Evolutionary conservation across 805 yeast genomes (phyloP), one percentile per base, ranked within the genome.

Genomic region (Wickerhamomyces bovis): DNA sequence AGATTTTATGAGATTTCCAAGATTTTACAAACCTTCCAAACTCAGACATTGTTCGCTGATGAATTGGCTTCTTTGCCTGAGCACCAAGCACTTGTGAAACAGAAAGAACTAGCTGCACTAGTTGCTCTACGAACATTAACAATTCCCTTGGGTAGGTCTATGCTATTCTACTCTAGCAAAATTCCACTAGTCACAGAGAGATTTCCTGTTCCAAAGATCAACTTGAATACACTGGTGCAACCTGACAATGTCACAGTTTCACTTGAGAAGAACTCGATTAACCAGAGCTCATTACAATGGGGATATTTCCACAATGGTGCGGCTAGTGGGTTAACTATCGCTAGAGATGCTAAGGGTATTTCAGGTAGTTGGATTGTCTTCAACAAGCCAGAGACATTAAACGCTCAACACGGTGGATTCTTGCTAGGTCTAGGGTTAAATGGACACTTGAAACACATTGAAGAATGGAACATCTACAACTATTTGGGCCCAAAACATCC

Each of bases 391-490:
- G 74, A 76, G 1, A 73, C 68, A 5, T 62, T 85, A 28, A 81
- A 79, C 54, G 77, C 96, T 0, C 90, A 87, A 51, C 97, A 90
- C 69, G 97, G 97, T 20, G 99, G 99, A 0, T 89, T 94, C 55
- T 65, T 94, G n/a, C 66, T 89, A 18, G 99, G 97, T 0, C 69
- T 94, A 22, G 99, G 99, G 0, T 68, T 94, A 26, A 88, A 88
- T 65, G 98, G 98, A 0, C 96, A 90, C 61, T 67, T 94, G 56
- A 80, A 77, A 47, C 73, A 75, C 38, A 67, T 94, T 22, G 98
- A 92, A 58, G 97, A 94, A 63, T 94, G 98, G 97, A 97, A 90
- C 61, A 85, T 92, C 26, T 94, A 89, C 63, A 90, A 92, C 59
- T 89, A 89, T 54, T 68, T 94, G 44, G 95, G 96, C 0, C 95